These are phyloP conservation scores for Dioszegia aurantiaca DNA, from an alignment of 768 basidiomycete genomes.

Conservation along the genomic window DNA sequence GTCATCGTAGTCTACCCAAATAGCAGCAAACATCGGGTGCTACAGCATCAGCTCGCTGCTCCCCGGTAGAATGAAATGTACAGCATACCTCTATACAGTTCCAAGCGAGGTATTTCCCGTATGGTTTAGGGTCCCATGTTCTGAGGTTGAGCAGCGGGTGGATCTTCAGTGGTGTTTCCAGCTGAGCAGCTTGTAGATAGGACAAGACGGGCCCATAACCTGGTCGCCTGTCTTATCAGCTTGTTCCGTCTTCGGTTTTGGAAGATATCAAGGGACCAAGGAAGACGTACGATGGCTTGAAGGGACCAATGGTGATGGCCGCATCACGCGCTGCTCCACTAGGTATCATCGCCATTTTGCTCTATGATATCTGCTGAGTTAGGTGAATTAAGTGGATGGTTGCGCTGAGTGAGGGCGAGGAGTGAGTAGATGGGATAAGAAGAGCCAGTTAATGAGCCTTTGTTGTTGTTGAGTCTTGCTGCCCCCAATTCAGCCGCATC, in stretches of 20 bases:
- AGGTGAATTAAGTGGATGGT: too few species aligned
- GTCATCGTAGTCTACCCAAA: constrained; percentile 52
- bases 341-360: constrained; percentile 37
- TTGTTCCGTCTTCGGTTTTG: too few species aligned
- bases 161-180: constrained; percentile 46
- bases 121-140: constrained; percentile 51
- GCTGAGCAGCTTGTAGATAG: constrained; percentile 50
- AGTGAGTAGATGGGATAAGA: not conserved
- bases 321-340: constrained; percentile 34
- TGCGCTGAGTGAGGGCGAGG: too few species aligned
- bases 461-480: too few species aligned
- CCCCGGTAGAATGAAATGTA: too few species aligned
- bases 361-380: too few species aligned
- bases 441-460: not conserved
- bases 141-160: constrained; percentile 47
- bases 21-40: constrained; percentile 53
- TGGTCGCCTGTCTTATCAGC: constrained; percentile 36
- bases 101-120: constrained; percentile 50
- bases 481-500: too few species aligned
- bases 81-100: constrained; percentile 49
- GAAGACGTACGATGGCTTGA: constrained; percentile 46
- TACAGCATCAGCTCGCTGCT: constrained; percentile 16
- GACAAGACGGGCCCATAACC: constrained; percentile 52
- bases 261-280: too few species aligned
- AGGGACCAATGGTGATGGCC: constrained; percentile 47